Base-by-base conservation (phyloP, 2,329 filamentous ascomycete species). In the Fusarium austroafricanum region DNA sequence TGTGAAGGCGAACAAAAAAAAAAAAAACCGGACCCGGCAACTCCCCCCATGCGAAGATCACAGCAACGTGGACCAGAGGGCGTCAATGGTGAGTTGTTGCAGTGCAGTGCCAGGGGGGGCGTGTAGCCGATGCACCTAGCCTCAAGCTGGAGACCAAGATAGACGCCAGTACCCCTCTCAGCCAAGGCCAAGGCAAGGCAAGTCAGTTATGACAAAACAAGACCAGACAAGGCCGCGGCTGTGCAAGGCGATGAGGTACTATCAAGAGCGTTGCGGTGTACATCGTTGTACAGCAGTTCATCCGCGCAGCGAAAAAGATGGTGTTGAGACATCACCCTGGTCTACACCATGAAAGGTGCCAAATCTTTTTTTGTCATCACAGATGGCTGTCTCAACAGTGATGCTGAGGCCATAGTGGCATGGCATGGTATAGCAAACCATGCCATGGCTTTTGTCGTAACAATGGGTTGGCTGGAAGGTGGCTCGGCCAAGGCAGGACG, bases 1-100 rank as follows among this genome's bases (percentile, higher is more conserved):
- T 35, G 50, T 46, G 38, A 59, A 55, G 38, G 38, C 26, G 52
- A 61, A 53, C 35, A 55, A 61, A 72, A 55, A 61, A 71, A 63
- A 65, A 73, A 68, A 65, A 73, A 68, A 71, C 62, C 58, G 71
- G 71, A 66, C 55, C 68, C 61, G 72, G 67, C 58, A 69, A 72
- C 59, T 55, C 49, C 68, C 67, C 71, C 71, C 31, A 72, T 70
- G 70, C 60, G 68, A 74, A 74, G 72, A 74, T 74, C 72, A 67
- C 55, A 69, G 65, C 66, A 71, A 70, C 63, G 61, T 69, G 53
- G 68, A 54, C 49, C 45, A 53, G 66, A 65, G 51, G 67, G 68
- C 37, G 61, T 65, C 53, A 47, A 54, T 54, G 57, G 49, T 63
- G 68, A 62, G 49, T 54, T 69, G 68, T 65, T 61, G 63, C 33